phyloP scores from a whole-genome alignment of 2,329 filamentous ascomycete species.

The Microsporum canis region DNA sequence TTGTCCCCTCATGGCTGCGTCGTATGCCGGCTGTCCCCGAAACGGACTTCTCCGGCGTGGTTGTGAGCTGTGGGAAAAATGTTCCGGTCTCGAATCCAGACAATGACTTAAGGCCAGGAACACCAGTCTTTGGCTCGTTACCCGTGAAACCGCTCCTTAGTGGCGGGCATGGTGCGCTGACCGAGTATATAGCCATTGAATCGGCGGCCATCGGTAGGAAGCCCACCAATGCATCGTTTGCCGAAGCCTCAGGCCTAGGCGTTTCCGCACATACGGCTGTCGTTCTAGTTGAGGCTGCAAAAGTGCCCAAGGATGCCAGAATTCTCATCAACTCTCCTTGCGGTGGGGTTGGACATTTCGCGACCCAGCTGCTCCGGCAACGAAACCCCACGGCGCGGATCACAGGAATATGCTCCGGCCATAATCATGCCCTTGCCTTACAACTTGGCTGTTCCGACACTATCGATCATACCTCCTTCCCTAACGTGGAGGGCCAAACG shows the following conservation, averaged over 20 bases:
- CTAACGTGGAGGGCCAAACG: constrained; percentile 4
- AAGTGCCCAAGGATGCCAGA: constrained; percentile 4
- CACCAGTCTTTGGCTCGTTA: constrained; percentile 11
- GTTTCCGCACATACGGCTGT: constrained; percentile 10
- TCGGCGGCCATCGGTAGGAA: constrained; percentile 6
- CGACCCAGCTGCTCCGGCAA: constrained; percentile 9
- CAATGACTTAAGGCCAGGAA: constrained; percentile 7
- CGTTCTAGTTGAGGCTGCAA: constrained; percentile 7
- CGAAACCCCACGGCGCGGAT: constrained; percentile 8
- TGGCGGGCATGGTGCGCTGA: constrained; percentile 7
- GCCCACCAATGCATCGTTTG: constrained; percentile 7
- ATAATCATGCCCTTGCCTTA: constrained; percentile 8
- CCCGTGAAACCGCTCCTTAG: constrained; percentile 8
- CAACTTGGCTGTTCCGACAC: constrained; percentile 10
- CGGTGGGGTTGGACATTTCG: constrained; percentile 11
- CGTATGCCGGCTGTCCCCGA: constrained; percentile 10
- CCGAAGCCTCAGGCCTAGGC: constrained; percentile 7
- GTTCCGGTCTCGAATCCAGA: background rate
- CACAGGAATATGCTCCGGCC: constrained; percentile 9
- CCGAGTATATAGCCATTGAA: constrained; percentile 11
- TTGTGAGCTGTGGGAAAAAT: constrained; percentile 6
- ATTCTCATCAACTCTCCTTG: constrained; percentile 12
- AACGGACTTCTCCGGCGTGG: constrained; percentile 11
- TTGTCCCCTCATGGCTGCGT: constrained; percentile 10
- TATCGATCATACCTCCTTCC: constrained; percentile 11